Conservation (phyloP, 1,139 yeast genomes). For the Taiozyma sp. region DNA sequence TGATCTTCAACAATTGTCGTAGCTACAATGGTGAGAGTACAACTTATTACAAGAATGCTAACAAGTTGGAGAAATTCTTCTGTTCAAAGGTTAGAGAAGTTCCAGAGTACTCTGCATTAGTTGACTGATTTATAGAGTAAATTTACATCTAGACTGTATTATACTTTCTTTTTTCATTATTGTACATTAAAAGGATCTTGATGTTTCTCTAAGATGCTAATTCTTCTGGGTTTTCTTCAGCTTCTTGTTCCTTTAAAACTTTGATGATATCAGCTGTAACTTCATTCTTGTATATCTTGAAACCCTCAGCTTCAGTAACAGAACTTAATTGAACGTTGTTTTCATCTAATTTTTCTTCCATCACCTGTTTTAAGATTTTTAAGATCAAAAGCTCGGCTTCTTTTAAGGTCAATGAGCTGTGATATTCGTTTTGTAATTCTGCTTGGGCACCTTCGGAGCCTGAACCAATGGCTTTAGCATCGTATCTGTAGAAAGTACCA, state of each 20-base stretch:
- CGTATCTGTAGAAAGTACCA: constrained; percentile 95
- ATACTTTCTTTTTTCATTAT: background rate
- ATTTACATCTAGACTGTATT: background rate
- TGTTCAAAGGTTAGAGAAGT: constrained; percentile 74
- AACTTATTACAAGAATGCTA: constrained; percentile 88
- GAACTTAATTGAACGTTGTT: constrained; percentile 94
- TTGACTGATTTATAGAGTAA: constrained; percentile 24
- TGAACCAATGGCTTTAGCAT: constrained; percentile 98
- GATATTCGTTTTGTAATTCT: constrained; percentile 95
- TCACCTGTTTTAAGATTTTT: constrained; percentile 92
- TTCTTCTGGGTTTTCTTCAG: constrained; percentile 35
- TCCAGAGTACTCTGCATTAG: constrained; percentile 36
- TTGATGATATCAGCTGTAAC: constrained; percentile 81
- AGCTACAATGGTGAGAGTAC: constrained; percentile 86
- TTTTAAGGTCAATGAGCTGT: constrained; percentile 84
- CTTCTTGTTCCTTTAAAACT: constrained; percentile 66
- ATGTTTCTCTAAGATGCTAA: constrained; percentile 1
- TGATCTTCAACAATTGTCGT: constrained; percentile 87
- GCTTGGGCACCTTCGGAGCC: constrained; percentile 99
- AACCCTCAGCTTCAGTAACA: constrained; percentile 84
- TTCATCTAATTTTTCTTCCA: constrained; percentile 98
- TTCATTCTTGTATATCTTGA: constrained; percentile 79
- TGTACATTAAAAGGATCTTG: background rate
- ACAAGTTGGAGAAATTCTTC: constrained; percentile 85
- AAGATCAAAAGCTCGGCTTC: constrained; percentile 91